Evolutionary conservation across 176 grass and related monocot species (phyloP), one percentile per base, ranked within the genome.

Genomic region (Eremochloa ophiuroides): DNA sequence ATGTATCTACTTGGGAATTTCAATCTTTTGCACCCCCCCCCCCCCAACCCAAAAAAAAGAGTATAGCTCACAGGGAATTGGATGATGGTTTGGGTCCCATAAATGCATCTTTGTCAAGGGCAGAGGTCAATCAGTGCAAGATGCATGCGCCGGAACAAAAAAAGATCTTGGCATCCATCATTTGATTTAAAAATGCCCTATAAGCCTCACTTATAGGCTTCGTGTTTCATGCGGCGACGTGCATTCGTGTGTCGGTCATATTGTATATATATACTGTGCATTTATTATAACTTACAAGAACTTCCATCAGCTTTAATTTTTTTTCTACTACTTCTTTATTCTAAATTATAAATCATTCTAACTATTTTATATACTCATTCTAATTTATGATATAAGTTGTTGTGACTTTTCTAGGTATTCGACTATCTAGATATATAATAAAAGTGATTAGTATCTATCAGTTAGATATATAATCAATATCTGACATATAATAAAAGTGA

Each of bases 91-190:
- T 67, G 17, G 64, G 8, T 22, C 41, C 23, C 25, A 44, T 71
- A 17, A 17, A 46, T 71, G 68, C 41, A 46, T 28, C 23, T 75
- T 29, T 76, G 74, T 76, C 74, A 76, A 76, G 14, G 55, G 74
- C 53, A 59, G 3, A 62, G 7, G 72, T 33, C 34, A 84, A 84
- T 84, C 72, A 25, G 10, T 8, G 25, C 38, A 40, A 13, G n/a
- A 58, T 58, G 51, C 37, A 67, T 20, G 6, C 23, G n/a, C 17
- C 5, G 37, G 27, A 56, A 50, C 44, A 84, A 33, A 68, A 25
- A 25, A 29, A 15, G 26, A 55, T 76, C 58, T 28, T 18, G 26
- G 9, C 8, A 64, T 42, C 82, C 73, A 44, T 69, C 82, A 34
- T 41, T 69, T 26, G 72, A 70, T 84, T 17, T 12, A 35, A 78